A percentile compares a stretch with the other conserved stretches of the same genome.
These are phyloP conservation scores for Ophiocordyceps unilateralis DNA, from an alignment of 2,329 filamentous ascomycete species.

Conservation along the genomic window DNA sequence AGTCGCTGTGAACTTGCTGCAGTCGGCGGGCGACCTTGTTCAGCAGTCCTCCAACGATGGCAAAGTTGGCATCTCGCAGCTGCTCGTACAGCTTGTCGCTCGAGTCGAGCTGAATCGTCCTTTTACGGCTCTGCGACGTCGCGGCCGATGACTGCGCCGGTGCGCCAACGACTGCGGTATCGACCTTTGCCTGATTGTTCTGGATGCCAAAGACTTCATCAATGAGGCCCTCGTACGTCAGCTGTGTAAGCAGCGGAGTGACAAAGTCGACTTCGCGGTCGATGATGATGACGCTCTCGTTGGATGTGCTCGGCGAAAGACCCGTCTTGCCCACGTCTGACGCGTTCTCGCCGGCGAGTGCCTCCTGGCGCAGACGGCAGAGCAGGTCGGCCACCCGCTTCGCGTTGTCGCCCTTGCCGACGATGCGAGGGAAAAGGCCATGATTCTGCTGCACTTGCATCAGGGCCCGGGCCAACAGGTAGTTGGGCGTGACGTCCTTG, in stretches of 20 bases:
- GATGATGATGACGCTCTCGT: slow-evolving; percentile 85
- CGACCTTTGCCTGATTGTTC: slow-evolving; percentile 84
- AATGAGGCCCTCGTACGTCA: slow-evolving; percentile 91
- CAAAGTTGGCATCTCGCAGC: slow-evolving; percentile 84
- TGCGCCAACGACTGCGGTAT: slow-evolving; percentile 75
- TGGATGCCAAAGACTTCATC: slow-evolving; percentile 87
- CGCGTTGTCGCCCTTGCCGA: slow-evolving; percentile 90
- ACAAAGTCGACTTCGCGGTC: slow-evolving; percentile 92
- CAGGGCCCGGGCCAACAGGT: slow-evolving; percentile 73
- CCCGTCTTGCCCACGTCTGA: slow-evolving; percentile 44
- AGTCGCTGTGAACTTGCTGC: slow-evolving; percentile 66
- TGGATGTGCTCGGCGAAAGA: slow-evolving; percentile 67
- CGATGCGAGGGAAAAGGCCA: slow-evolving; percentile 84
- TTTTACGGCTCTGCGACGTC: slow-evolving; percentile 48
- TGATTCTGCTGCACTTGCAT: slow-evolving; percentile 89
- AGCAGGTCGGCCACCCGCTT: slow-evolving; percentile 77
- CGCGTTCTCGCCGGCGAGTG: slow-evolving; percentile 61
- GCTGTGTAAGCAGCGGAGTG: slow-evolving; percentile 77
- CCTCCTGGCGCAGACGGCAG: slow-evolving; percentile 78
- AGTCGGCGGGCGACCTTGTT: slow-evolving; percentile 83
- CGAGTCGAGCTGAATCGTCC: slow-evolving; percentile 76
- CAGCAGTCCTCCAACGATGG: slow-evolving; percentile 73
- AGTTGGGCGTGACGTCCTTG: slow-evolving; percentile 83
- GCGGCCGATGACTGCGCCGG: slow-evolving; percentile 43
- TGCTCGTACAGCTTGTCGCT: slow-evolving; percentile 80